Evolutionary conservation across 352 stramenopile species (phyloP).

Genomic region (Pythium folliculosum): DNA sequence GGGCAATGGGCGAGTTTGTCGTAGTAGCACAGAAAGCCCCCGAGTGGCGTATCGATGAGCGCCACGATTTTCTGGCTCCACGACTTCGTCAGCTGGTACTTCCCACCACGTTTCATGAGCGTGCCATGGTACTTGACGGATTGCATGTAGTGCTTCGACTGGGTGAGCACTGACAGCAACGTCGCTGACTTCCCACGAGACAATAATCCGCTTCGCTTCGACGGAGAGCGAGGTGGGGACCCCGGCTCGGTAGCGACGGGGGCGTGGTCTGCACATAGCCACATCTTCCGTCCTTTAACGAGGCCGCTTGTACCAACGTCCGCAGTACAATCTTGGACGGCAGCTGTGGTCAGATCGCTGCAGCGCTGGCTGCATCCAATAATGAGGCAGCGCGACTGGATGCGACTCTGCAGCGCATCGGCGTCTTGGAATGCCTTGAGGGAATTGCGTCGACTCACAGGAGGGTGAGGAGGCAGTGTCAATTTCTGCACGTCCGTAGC

Average conservation of each 20-base stretch:
- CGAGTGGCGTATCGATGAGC: constrained; percentile 64
- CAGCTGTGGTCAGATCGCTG: constrained; percentile 3
- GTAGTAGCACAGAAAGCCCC: constrained; percentile 74
- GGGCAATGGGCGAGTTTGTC: constrained; percentile 69
- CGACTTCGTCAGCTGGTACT: constrained; percentile 57
- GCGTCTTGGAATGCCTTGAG: constrained; percentile 46
- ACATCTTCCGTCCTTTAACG: constrained; percentile 5
- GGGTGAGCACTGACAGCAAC: constrained; percentile 31
- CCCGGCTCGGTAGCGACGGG: constrained; percentile 14
- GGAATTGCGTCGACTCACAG: constrained; percentile 23
- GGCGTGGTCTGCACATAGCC: constrained; percentile 27
- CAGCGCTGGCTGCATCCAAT: constrained; percentile 47
- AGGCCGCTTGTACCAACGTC: not conserved
- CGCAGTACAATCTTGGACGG: not conserved
- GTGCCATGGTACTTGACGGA: constrained; percentile 63
- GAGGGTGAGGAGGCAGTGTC: not conserved
- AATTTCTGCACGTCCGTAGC: not conserved
- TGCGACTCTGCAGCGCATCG: constrained; percentile 38
- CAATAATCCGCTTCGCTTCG: constrained; percentile 33
- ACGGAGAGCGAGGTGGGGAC: constrained; percentile 33
- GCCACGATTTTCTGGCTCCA: constrained; percentile 61
- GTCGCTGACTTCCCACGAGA: constrained; percentile 34
- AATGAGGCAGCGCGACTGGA: constrained; percentile 49
- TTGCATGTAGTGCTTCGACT: constrained; percentile 48
- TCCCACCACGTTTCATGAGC: constrained; percentile 55